Conservation (phyloP, 2,329 filamentous ascomycete genomes). For the Anthostomella pinea region DNA sequence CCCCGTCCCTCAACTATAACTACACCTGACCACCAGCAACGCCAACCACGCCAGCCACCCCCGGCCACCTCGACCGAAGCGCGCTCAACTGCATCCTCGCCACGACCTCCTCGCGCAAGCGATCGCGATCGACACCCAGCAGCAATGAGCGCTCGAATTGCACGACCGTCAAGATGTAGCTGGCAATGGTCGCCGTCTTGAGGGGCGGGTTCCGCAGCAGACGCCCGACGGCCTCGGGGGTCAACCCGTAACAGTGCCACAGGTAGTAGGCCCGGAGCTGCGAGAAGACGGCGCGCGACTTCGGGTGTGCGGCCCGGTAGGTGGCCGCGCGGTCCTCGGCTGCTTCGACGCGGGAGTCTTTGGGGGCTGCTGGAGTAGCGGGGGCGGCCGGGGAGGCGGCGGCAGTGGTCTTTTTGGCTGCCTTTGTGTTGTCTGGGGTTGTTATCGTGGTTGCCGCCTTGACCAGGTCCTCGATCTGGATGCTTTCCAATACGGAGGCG, state of each 20-base stretch:
- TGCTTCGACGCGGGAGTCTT: conserved; percentile 42
- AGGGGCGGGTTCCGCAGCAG: conserved; percentile 61
- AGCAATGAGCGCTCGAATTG: conserved; percentile 46
- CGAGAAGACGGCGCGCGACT: conserved; percentile 16
- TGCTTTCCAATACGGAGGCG: conserved; percentile 18
- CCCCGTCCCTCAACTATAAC: neutral
- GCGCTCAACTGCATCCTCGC: conserved; percentile 25
- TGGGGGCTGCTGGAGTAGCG: conserved; percentile 10
- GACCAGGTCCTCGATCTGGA: conserved; percentile 22
- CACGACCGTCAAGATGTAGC: conserved; percentile 59
- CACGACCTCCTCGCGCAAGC: conserved; percentile 43
- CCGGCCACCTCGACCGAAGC: conserved; percentile 9
- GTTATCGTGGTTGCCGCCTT: conserved; percentile 3
- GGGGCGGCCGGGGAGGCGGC: neutral
- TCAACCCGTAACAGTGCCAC: conserved; percentile 57
- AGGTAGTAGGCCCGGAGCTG: conserved; percentile 59
- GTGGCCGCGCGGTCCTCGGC: conserved; percentile 39
- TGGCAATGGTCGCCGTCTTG: conserved; percentile 50
- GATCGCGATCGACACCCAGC: conserved; percentile 43
- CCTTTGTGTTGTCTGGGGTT: conserved; percentile 3
- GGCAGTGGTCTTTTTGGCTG: neutral
- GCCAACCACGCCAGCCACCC: conserved; percentile 1
- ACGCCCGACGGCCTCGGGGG: conserved; percentile 47
- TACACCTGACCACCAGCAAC: neutral
- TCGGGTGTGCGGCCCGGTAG: conserved; percentile 34